These are phyloP conservation scores for Leishmania tropica DNA, from an alignment of 208 protist genomes.

Conservation along the genomic window DNA sequence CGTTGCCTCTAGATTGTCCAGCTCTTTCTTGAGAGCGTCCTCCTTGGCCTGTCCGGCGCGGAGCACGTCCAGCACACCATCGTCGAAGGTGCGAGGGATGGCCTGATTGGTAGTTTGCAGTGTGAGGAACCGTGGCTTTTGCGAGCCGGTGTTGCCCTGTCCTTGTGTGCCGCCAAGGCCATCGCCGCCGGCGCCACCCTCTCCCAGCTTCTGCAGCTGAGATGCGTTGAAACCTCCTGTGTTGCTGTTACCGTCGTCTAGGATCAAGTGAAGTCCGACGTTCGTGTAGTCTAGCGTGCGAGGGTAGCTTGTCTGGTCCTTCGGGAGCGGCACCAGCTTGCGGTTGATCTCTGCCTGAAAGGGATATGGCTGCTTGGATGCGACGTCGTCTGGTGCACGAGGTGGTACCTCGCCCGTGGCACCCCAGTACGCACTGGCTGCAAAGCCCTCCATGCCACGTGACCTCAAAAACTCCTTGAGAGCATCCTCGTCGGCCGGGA, in stretches of 20 bases:
- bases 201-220: conserved; percentile 57
- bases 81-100: conserved; percentile 65
- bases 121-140: conserved; percentile 72
- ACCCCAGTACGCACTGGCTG: conserved; percentile 87
- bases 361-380: conserved; percentile 58
- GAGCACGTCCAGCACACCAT: conserved; percentile 63
- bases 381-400: conserved; percentile 74
- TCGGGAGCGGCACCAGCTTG: conserved; percentile 83
- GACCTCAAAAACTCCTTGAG: conserved; percentile 59
- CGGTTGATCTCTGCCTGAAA: conserved; percentile 84
- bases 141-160: conserved; percentile 5
- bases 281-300: conserved; percentile 72
- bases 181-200: conserved; percentile 2
- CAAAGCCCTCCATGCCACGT: conserved; percentile 62
- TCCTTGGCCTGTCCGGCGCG: conserved; percentile 51
- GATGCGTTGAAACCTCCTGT: conserved; percentile 59
- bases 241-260: conserved; percentile 41
- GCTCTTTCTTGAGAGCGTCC: conserved; percentile 32
- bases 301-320: conserved; percentile 79
- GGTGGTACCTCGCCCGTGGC: conserved; percentile 71
- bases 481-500: conserved; percentile 43
- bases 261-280: conserved; percentile 66
- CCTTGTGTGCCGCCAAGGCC: conserved; percentile 1
- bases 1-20: conserved; percentile 49
- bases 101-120: conserved; percentile 63